Evolutionary conservation across 768 basidiomycete genomes (phyloP).

Genomic region (Amanita inopinata): DNA sequence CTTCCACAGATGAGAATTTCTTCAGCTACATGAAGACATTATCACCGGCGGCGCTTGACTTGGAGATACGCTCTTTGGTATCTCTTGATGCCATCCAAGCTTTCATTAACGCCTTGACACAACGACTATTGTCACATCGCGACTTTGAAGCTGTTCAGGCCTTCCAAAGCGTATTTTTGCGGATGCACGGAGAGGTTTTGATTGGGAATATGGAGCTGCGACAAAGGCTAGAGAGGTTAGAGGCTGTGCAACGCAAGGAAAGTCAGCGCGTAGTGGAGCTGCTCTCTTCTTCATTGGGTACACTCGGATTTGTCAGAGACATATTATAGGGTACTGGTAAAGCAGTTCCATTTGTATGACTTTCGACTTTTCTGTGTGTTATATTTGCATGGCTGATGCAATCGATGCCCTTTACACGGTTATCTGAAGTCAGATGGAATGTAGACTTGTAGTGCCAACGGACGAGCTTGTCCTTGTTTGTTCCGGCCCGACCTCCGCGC

Average conservation of each 20-base stretch:
- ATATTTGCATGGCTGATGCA: too few relatives aligned
- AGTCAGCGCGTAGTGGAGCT: conserved; percentile 70
- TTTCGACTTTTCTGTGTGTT: not conserved
- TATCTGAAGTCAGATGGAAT: too few relatives aligned
- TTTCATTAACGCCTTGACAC: conserved; percentile 69
- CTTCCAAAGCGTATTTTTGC: conserved; percentile 74
- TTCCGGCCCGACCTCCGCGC: too few relatives aligned
- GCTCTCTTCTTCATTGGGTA: conserved; percentile 65
- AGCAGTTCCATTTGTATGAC: not conserved
- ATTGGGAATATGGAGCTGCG: conserved; percentile 60
- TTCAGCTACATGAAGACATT: conserved; percentile 80
- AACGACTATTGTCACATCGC: conserved; percentile 63
- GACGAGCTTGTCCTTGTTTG: too few relatives aligned
- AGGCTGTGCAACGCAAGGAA: conserved; percentile 64
- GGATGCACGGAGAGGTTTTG: conserved; percentile 75
- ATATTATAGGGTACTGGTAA: conserved; percentile 28
- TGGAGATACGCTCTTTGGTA: conserved; percentile 77
- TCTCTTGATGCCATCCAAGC: conserved; percentile 49
- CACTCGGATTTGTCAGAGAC: conserved; percentile 67
- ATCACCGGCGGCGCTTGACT: conserved; percentile 84
- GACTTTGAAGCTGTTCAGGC: conserved; percentile 97
- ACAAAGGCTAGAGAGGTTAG: conserved; percentile 44
- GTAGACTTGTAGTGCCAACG: too few relatives aligned
- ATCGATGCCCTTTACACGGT: too few relatives aligned
- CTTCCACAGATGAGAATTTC: conserved; percentile 61